Conservation (phyloP, 495 filamentous ascomycete genomes). For the Astrothelium macrocarpum region DNA sequence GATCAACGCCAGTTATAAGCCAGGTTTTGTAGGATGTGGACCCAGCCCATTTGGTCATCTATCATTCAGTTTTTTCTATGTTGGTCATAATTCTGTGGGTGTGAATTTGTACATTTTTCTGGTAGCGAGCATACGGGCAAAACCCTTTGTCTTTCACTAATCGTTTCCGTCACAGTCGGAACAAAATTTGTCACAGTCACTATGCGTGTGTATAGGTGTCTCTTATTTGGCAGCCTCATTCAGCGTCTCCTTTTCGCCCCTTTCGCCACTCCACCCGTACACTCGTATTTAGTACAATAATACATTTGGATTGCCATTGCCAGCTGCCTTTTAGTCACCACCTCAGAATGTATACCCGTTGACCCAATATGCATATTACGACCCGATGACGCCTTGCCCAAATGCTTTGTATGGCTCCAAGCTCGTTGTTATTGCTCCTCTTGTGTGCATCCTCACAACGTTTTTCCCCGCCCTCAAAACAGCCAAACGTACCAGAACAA, state of each 20-base stretch:
- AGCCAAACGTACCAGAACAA: slow-evolving; percentile 91
- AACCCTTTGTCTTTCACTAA: not conserved
- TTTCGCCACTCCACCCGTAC: not conserved
- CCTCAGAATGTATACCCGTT: not conserved
- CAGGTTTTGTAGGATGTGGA: not conserved
- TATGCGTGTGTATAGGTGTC: not conserved
- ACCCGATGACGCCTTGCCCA: not conserved
- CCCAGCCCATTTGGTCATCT: not conserved
- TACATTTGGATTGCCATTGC: not conserved
- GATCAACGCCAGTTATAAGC: not conserved
- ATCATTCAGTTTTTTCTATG: not conserved
- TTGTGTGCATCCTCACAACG: no score
- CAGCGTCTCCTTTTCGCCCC: not conserved
- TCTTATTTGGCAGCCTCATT: no score
- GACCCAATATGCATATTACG: not conserved
- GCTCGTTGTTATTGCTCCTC: not conserved
- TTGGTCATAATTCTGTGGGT: not conserved
- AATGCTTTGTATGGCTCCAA: not conserved
- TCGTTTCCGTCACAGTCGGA: not conserved
- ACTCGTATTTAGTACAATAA: not conserved
- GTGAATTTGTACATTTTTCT: slow-evolving; percentile 4
- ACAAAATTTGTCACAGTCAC: not conserved
- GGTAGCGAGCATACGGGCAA: not conserved
- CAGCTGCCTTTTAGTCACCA: not conserved
- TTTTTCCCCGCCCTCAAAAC: no score